phyloP scores from a whole-genome alignment of 1,284 basidiomycete genomes.

The Phylloboletellus chloephorus region DNA sequence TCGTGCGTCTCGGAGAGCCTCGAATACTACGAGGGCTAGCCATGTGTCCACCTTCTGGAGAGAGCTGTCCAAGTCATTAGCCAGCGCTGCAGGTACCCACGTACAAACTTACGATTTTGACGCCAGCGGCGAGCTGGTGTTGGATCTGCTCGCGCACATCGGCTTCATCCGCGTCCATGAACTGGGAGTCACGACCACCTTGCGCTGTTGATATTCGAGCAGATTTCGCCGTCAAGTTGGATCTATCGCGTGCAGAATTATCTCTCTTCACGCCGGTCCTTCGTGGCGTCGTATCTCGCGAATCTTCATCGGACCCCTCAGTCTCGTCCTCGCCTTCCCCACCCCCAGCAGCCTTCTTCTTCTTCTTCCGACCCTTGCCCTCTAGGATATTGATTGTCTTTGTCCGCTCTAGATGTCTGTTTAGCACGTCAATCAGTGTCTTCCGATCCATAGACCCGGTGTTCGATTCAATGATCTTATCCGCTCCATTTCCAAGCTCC shows the following conservation, averaged over 20 bases:
- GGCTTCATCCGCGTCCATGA: conserved; percentile 89
- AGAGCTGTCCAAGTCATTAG: conserved; percentile 37
- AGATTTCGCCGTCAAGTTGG: conserved; percentile 28
- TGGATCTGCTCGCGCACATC: conserved; percentile 81
- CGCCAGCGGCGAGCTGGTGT: conserved; percentile 71
- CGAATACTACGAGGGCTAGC: conserved; percentile 63
- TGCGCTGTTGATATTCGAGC: conserved; percentile 40
- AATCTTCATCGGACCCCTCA: conserved; percentile 41
- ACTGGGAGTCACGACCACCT: conserved; percentile 68
- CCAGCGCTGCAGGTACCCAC: conserved; percentile 2
- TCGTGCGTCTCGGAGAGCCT: conserved; percentile 55
- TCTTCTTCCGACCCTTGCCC: conserved; percentile 49
- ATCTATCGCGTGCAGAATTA: conserved; percentile 31
- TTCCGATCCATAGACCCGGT: conserved; percentile 70
- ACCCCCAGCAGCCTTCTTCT: conserved; percentile 27
- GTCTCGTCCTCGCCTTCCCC: conserved; percentile 34
- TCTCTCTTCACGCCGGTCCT: conserved; percentile 42
- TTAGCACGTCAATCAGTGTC: conserved; percentile 74
- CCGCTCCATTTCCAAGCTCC: conserved; percentile 73
- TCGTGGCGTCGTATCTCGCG: conserved; percentile 48
- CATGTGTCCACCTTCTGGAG: conserved; percentile 47
- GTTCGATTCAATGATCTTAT: conserved; percentile 62
- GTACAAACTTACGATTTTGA: conserved; percentile 51
- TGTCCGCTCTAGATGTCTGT: conserved; percentile 78
- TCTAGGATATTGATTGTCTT: conserved; percentile 86